A percentile compares a stretch with the other conserved stretches of the same genome.
These are phyloP conservation scores for Rhodomyrtus tomentosa DNA, from an alignment of 345 rosid genomes.

Conservation along the genomic window DNA sequence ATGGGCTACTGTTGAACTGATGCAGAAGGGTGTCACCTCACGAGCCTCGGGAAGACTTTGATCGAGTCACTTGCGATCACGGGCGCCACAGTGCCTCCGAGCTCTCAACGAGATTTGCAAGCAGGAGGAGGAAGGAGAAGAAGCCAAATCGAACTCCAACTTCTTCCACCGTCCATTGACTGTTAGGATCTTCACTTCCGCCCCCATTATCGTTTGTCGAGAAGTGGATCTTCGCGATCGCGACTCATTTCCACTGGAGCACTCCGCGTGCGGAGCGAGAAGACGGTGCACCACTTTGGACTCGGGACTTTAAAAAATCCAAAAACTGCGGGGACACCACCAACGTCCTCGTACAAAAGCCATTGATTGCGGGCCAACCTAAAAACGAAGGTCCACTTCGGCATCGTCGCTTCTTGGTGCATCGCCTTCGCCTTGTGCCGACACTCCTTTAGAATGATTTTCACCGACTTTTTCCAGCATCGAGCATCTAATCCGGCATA, in stretches of 20 bases:
- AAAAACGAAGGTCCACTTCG: background rate
- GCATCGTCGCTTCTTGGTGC: background rate
- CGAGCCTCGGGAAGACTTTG: background rate
- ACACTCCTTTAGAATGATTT: background rate
- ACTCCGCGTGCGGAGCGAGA: background rate
- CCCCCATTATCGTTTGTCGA: background rate
- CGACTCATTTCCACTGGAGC: background rate
- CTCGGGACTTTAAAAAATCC: background rate
- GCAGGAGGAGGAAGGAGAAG: background rate
- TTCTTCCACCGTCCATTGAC: background rate
- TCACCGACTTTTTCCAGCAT: background rate
- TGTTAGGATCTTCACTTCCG: background rate
- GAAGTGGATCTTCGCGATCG: background rate
- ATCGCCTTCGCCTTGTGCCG: background rate
- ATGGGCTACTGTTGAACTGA: background rate
- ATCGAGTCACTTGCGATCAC: background rate
- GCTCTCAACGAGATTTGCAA: background rate
- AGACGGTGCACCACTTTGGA: background rate
- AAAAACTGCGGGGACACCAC: background rate
- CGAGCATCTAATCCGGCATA: background rate
- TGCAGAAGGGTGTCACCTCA: background rate
- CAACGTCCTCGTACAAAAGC: background rate
- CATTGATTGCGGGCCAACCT: background rate
- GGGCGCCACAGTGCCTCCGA: background rate
- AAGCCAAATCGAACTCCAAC: background rate